Conservation (phyloP, 1,284 basidiomycete species). For the Puccinia triticina region DNA sequence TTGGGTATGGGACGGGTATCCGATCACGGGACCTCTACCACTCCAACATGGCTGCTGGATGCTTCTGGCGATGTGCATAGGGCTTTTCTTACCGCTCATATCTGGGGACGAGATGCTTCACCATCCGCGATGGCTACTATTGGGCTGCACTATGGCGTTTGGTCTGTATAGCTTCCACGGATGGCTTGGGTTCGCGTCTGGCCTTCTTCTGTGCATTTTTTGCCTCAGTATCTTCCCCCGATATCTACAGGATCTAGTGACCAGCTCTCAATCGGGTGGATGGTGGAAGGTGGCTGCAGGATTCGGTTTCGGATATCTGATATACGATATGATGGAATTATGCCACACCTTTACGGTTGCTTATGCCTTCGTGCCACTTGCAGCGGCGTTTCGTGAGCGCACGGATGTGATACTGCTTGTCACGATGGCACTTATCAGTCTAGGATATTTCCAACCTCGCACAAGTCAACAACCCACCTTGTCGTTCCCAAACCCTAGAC, state of each 20-base stretch:
- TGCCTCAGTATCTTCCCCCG: slow-evolving; percentile 69
- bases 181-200: slow-evolving; percentile 77
- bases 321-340: slow-evolving; percentile 70
- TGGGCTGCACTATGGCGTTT: slow-evolving; percentile 64
- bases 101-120: neutral
- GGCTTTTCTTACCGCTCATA: slow-evolving; percentile 60
- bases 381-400: slow-evolving; percentile 75
- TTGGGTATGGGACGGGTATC: slow-evolving; percentile 90
- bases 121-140: slow-evolving; percentile 65
- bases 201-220: slow-evolving; percentile 71
- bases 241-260: slow-evolving; percentile 62
- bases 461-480: neutral
- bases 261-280: slow-evolving; percentile 56
- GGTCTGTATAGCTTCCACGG: slow-evolving; percentile 69
- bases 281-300: slow-evolving; percentile 61
- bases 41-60: slow-evolving; percentile 74
- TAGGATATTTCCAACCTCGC: slow-evolving; percentile 42
- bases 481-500: neutral
- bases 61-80: slow-evolving; percentile 69
- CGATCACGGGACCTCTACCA: slow-evolving; percentile 73
- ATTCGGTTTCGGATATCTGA: slow-evolving; percentile 68
- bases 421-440: slow-evolving; percentile 54
- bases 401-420: slow-evolving; percentile 67
- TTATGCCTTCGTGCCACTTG: slow-evolving; percentile 90
- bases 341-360: slow-evolving; percentile 82